Conservation (phyloP, 2,329 filamentous ascomycete species). For the Microcyclosporella mali region DNA sequence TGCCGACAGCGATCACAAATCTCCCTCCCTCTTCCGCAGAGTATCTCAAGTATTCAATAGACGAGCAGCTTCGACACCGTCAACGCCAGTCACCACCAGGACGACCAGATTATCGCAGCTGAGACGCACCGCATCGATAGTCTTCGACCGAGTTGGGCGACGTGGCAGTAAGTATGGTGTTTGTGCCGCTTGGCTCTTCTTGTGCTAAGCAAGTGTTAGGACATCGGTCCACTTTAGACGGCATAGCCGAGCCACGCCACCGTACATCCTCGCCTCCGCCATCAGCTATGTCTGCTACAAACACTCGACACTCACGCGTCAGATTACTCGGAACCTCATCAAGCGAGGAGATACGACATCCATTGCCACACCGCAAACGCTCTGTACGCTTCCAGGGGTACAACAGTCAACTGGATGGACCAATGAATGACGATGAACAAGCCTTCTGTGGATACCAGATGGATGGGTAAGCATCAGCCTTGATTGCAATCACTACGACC, state of each 20-base stretch:
- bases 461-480: not conserved
- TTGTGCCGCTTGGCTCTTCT: not conserved
- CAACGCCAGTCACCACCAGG: not conserved
- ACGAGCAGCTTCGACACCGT: constrained; percentile 1
- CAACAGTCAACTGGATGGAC: constrained; percentile 21
- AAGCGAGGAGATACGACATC: constrained; percentile 1
- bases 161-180: constrained; percentile 5
- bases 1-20: not conserved
- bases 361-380: constrained; percentile 17
- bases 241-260: constrained; percentile 16
- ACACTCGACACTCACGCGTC: not conserved
- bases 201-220: too few species aligned
- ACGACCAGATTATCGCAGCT: constrained; percentile 3
- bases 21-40: constrained; percentile 5
- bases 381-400: constrained; percentile 23
- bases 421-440: constrained; percentile 1
- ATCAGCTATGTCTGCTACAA: constrained; percentile 10
- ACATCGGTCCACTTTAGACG: constrained; percentile 13
- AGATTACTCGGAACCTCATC: constrained; percentile 6
- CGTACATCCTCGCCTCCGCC: constrained; percentile 18
- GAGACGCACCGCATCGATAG: constrained; percentile 14
- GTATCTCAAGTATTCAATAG: constrained; percentile 13
- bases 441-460: not conserved
- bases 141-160: constrained; percentile 7
- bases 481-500: not conserved